A percentile compares a stretch with the other conserved stretches of the same genome.
Conservation (phyloP, 2,329 filamentous ascomycete species). For the Cercospora sp. region DNA sequence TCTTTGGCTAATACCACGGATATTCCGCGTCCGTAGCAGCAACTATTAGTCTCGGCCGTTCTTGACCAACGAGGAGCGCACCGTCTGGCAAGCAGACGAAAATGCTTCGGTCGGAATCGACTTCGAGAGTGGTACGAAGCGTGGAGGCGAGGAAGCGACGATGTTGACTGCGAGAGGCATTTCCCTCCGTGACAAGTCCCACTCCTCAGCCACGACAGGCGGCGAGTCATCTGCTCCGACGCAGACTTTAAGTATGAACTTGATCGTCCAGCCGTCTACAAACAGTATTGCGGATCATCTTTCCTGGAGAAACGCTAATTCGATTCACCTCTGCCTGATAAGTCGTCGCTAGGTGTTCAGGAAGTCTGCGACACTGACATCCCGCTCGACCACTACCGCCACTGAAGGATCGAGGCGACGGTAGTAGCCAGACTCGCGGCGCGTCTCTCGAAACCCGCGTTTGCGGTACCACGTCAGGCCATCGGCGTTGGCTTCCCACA, state of each 20-base stretch:
- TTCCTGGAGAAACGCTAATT: background rate
- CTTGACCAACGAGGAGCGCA: background rate
- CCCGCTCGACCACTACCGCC: constrained; percentile 52
- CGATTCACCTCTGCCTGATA: background rate
- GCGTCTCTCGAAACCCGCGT: constrained; percentile 56
- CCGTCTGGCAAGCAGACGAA: background rate
- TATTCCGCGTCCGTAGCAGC: background rate
- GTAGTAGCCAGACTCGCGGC: constrained; percentile 59
- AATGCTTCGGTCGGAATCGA: background rate
- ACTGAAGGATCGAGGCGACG: constrained; percentile 57
- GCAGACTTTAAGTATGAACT: background rate
- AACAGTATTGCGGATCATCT: background rate
- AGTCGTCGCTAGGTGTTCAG: background rate
- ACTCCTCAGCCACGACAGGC: background rate
- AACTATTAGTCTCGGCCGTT: background rate
- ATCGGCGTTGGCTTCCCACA: constrained; percentile 63
- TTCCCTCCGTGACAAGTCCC: background rate
- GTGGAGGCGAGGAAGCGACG: background rate
- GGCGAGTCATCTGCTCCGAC: background rate
- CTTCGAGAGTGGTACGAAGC: background rate
- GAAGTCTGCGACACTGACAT: constrained; percentile 39
- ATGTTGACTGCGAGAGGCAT: background rate
- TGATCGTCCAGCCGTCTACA: background rate
- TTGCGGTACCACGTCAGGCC: constrained; percentile 61
- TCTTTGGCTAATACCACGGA: background rate